A percentile compares a stretch with the other conserved stretches of the same genome.
phyloP scores from a whole-genome alignment of 768 basidiomycete species.

The Leccinellum rugosiceps region DNA sequence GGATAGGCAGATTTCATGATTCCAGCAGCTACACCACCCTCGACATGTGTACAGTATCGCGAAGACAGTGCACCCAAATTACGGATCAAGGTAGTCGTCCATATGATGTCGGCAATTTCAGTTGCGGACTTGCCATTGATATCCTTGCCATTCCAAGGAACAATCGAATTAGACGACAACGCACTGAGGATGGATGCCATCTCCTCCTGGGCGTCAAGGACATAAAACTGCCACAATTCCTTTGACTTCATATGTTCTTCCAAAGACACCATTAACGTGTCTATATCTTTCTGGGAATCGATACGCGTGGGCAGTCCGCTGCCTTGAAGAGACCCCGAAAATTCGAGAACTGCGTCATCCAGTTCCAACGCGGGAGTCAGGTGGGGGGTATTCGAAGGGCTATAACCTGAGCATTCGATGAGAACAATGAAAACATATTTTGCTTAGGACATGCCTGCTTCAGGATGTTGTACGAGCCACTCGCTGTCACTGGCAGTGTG shows the following conservation, averaged over 20 bases:
- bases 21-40: slow-evolving; percentile 65
- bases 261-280: slow-evolving; percentile 62
- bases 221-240: slow-evolving; percentile 93
- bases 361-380: slow-evolving; percentile 89
- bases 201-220: slow-evolving; percentile 71
- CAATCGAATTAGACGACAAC: slow-evolving; percentile 34
- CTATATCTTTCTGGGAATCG: slow-evolving; percentile 63
- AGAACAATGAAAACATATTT: not conserved
- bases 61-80: slow-evolving; percentile 59
- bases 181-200: slow-evolving; percentile 45
- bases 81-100: slow-evolving; percentile 49
- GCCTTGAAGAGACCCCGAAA: slow-evolving; percentile 62
- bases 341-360: slow-evolving; percentile 80
- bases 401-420: slow-evolving; percentile 60
- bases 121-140: slow-evolving; percentile 56
- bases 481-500: slow-evolving; percentile 94
- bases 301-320: slow-evolving; percentile 73
- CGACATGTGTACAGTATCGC: slow-evolving; percentile 65
- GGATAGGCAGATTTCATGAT: slow-evolving; percentile 68
- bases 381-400: slow-evolving; percentile 88
- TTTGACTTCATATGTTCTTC: slow-evolving; percentile 55
- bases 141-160: slow-evolving; percentile 59
- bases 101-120: slow-evolving; percentile 66
- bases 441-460: slow-evolving; percentile 66
- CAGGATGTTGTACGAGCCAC: slow-evolving; percentile 92